These are phyloP conservation scores for Teratosphaeria zuluensis DNA, from an alignment of 2,329 filamentous ascomycete species.

Conservation along the genomic window DNA sequence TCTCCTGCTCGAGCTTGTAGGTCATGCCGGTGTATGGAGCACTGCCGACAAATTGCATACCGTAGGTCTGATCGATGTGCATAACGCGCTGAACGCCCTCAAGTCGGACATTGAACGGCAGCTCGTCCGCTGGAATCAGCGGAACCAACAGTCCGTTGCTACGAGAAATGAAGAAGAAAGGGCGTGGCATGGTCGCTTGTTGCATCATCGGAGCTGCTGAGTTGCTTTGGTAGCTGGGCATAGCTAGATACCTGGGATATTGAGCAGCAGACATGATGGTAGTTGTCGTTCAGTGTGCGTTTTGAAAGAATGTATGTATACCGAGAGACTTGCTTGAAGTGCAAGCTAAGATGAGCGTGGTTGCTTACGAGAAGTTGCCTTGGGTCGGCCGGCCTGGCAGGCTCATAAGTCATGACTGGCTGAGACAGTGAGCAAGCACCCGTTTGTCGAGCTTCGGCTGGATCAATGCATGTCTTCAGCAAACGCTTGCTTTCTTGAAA, in stretches of 20 bases:
- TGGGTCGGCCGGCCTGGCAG: not conserved
- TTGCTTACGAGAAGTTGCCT: not conserved
- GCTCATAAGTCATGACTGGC: not conserved
- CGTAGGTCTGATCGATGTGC: constrained; percentile 18
- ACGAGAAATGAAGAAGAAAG: constrained; percentile 32
- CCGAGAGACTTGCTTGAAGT: not conserved
- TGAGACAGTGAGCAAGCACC: constrained; percentile 4
- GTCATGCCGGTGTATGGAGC: constrained; percentile 14
- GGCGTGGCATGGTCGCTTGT: constrained; percentile 4
- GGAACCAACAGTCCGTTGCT: constrained; percentile 27
- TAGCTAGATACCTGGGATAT: not conserved
- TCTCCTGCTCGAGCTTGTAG: constrained; percentile 15
- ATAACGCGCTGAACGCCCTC: constrained; percentile 28
- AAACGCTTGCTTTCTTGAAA: not conserved
- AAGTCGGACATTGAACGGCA: constrained; percentile 30
- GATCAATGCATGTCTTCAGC: not conserved
- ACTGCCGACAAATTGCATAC: constrained; percentile 23
- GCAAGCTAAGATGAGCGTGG: not conserved
- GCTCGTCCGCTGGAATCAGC: constrained; percentile 34
- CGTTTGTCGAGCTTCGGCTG: not conserved
- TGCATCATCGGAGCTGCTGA: not conserved
- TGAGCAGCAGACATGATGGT: not conserved
- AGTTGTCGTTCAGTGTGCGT: not conserved
- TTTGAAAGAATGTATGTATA: not conserved
- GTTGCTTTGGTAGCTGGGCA: constrained; percentile 2